phyloP scores from a whole-genome alignment of 768 basidiomycete genomes.

The Hypholoma fasciculare region DNA sequence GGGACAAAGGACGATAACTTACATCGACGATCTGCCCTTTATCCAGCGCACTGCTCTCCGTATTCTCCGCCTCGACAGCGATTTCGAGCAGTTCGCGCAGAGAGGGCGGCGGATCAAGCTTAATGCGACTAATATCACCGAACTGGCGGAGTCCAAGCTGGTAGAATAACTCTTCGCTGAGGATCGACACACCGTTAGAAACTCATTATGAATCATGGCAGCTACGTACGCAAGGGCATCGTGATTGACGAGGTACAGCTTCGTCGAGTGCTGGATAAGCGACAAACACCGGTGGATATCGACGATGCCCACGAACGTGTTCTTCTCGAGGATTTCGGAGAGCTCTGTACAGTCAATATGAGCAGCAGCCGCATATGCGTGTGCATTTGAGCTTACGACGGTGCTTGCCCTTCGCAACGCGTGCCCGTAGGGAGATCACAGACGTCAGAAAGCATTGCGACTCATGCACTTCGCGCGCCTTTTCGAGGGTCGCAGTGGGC shows the following conservation, averaged over 20 bases:
- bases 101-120: conserved; percentile 80
- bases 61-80: conserved; percentile 72
- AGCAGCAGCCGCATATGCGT: not conserved
- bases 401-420: conserved; percentile 62
- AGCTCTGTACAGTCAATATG: conserved; percentile 53
- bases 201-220: not conserved
- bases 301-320: conserved; percentile 91
- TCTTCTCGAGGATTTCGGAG: conserved; percentile 79
- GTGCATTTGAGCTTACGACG: conserved; percentile 47
- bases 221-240: conserved; percentile 73
- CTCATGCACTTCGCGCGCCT: conserved; percentile 61
- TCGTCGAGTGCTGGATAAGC: conserved; percentile 84
- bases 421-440: conserved; percentile 62
- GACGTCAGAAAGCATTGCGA: conserved; percentile 79
- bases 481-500: conserved; percentile 18
- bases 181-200: not conserved
- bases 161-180: conserved; percentile 92
- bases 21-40: conserved; percentile 75
- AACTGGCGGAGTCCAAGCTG: conserved; percentile 93
- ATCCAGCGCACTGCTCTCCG: conserved; percentile 51
- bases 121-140: conserved; percentile 73
- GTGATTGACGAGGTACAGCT: conserved; percentile 89
- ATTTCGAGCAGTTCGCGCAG: conserved; percentile 71
- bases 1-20: conserved; percentile 1
- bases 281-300: conserved; percentile 74